A percentile compares a stretch with the other conserved stretches of the same genome.
Evolutionary conservation across 768 basidiomycete genomes (phyloP).

Genomic region (Holtermanniella nyarrowii): DNA sequence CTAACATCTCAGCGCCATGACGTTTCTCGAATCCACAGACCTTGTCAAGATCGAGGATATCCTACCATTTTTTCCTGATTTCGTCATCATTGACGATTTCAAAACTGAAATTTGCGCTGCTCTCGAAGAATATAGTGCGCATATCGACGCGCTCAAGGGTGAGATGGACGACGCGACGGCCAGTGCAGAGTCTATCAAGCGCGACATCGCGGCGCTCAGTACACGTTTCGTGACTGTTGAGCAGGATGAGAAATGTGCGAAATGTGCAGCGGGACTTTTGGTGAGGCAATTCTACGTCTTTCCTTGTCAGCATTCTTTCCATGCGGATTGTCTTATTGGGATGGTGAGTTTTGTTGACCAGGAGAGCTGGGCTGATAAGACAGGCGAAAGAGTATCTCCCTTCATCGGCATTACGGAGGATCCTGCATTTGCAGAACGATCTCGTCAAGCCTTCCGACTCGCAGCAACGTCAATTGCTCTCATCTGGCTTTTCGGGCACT

Average conservation of each 20-base stretch:
- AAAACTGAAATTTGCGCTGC: constrained; percentile 97
- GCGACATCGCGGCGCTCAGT: constrained; percentile 72
- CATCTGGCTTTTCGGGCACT: constrained; percentile 18
- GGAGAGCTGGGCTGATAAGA: not conserved
- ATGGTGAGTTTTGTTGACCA: constrained; percentile 52
- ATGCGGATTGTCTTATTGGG: constrained; percentile 90
- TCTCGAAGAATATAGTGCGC: constrained; percentile 81
- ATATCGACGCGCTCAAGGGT: constrained; percentile 75
- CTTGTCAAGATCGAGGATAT: constrained; percentile 97
- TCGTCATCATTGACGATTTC: constrained; percentile 98
- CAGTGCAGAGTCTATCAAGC: constrained; percentile 84
- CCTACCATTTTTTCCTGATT: constrained; percentile 98
- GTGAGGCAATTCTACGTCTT: constrained; percentile 95
- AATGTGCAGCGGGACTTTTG: constrained; percentile 64
- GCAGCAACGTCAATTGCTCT: constrained; percentile 22
- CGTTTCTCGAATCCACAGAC: constrained; percentile 86
- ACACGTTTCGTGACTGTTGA: constrained; percentile 89
- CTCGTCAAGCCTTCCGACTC: constrained; percentile 51
- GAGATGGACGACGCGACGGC: constrained; percentile 96
- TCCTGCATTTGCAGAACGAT: constrained; percentile 74
- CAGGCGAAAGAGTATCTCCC: constrained; percentile 90
- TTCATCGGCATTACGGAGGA: constrained; percentile 66
- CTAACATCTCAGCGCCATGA: constrained; percentile 66
- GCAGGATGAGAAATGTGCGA: constrained; percentile 71
- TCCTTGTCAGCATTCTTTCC: constrained; percentile 95